Evolutionary conservation across 1,284 basidiomycete genomes (phyloP).

Genomic region (Apiotrichum porosum): DNA sequence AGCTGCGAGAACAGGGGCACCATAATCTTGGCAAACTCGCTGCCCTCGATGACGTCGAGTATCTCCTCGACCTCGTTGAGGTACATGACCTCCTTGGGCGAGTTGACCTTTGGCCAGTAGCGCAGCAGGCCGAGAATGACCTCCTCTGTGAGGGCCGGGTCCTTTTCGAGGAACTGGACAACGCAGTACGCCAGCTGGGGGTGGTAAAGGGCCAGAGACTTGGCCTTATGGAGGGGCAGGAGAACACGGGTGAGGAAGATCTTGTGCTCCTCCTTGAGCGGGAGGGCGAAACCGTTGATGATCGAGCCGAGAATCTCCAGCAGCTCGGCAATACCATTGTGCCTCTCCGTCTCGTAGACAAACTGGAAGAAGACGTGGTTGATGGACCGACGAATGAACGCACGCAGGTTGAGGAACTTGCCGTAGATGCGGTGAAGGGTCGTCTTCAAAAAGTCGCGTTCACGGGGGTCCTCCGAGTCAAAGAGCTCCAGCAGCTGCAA

Average conservation of each 20-base stretch:
- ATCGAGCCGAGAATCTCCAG: slow-evolving; percentile 98
- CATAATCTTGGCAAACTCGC: slow-evolving; percentile 96
- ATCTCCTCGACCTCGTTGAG: slow-evolving; percentile 99
- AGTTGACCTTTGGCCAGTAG: slow-evolving; percentile 99
- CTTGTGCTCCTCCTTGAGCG: slow-evolving; percentile 99
- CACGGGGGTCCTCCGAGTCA: slow-evolving; percentile 97
- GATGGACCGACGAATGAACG: slow-evolving; percentile 98
- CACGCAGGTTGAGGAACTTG: slow-evolving; percentile 97
- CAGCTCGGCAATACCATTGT: slow-evolving; percentile 98
- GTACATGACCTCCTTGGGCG: slow-evolving; percentile 99
- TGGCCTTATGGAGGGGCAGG: slow-evolving; percentile 96
- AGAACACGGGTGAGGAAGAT: slow-evolving; percentile 94
- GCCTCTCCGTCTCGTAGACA: slow-evolving; percentile 96
- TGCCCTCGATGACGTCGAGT: slow-evolving; percentile 93
- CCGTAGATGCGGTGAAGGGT: slow-evolving; percentile 99
- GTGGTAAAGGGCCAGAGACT: slow-evolving; percentile 92
- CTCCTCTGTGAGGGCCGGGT: slow-evolving; percentile 84
- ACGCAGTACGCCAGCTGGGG: slow-evolving; percentile 98
- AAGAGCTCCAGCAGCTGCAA: slow-evolving; percentile 95
- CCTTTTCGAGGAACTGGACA: slow-evolving; percentile 98
- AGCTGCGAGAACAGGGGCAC: slow-evolving; percentile 91
- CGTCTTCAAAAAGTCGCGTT: slow-evolving; percentile 99
- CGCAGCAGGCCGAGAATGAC: slow-evolving; percentile 91
- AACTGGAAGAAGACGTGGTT: slow-evolving; percentile 99
- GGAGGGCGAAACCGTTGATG: slow-evolving; percentile 98